A percentile compares a stretch with the other conserved stretches of the same genome.
Evolutionary conservation across 352 stramenopile genomes (phyloP).

Genomic region (Phytophthora brassicae): DNA sequence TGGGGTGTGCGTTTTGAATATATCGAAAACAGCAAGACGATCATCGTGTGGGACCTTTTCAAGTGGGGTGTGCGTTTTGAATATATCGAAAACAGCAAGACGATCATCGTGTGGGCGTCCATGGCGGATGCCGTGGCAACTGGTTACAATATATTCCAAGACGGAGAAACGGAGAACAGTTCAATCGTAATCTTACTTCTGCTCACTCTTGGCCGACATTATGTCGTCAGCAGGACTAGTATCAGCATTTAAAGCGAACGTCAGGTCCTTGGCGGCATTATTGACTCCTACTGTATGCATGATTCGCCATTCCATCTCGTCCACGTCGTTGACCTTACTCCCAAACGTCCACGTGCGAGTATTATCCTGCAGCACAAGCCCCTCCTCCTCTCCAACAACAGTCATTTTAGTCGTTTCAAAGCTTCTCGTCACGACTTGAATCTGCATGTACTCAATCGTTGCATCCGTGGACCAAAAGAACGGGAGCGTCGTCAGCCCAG

Average conservation of each 20-base stretch:
- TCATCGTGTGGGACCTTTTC: no score
- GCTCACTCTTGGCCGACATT: neutral
- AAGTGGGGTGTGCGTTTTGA: no score
- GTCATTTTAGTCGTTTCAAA: conserved; percentile 45
- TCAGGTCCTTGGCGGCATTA: conserved; percentile 34
- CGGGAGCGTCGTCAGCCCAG: conserved; percentile 16
- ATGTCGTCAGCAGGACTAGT: neutral
- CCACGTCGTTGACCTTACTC: conserved; percentile 28
- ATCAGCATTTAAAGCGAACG: conserved; percentile 23
- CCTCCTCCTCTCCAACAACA: conserved; percentile 40
- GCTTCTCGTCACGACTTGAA: conserved; percentile 38
- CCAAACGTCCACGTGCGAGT: conserved; percentile 39
- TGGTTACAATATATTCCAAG: no score
- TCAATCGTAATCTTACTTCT: no score
- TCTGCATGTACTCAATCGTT: conserved; percentile 41
- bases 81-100: no score
- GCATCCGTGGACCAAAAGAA: conserved; percentile 26
- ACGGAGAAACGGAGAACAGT: no score
- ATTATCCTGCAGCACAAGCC: conserved; percentile 41
- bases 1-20: no score
- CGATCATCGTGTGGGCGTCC: no score
- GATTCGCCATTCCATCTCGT: conserved; percentile 45
- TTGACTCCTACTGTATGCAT: conserved; percentile 30
- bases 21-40: no score
- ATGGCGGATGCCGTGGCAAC: no score